Conservation (phyloP, 2,329 filamentous ascomycete species). For the Aspergillus pseudonomiae region DNA sequence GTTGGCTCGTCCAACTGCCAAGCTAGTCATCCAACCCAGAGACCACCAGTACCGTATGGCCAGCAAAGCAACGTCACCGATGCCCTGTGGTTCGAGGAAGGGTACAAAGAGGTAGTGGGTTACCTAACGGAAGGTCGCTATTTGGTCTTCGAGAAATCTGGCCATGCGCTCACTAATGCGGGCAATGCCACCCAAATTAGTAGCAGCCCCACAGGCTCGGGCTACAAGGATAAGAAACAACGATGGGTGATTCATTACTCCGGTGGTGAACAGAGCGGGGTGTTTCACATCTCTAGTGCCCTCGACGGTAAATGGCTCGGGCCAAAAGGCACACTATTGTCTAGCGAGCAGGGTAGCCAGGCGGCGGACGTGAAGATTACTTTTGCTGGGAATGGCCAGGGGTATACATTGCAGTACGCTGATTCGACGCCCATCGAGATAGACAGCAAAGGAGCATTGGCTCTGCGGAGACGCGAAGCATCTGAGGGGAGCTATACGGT, state of each 20-base stretch:
- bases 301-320: constrained; percentile 46
- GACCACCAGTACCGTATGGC: constrained; percentile 55
- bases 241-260: constrained; percentile 55
- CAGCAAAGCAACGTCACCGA: constrained; percentile 40
- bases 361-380: constrained; percentile 36
- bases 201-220: constrained; percentile 28
- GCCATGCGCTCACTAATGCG: constrained; percentile 47
- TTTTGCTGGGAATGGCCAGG: constrained; percentile 40
- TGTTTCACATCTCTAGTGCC: constrained; percentile 47
- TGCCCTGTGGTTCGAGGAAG: constrained; percentile 51
- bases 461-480: background rate
- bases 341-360: constrained; percentile 13
- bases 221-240: constrained; percentile 48
- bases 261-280: constrained; percentile 31
- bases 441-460: constrained; percentile 14
- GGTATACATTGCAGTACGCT: constrained; percentile 36
- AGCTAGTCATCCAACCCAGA: constrained; percentile 37
- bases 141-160: constrained; percentile 53
- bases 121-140: constrained; percentile 59
- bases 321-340: constrained; percentile 23
- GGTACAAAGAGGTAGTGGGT: constrained; percentile 58
- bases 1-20: constrained; percentile 52
- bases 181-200: constrained; percentile 19
- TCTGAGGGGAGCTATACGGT: constrained; percentile 27
- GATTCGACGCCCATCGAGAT: constrained; percentile 13